Base-by-base conservation (phyloP, 257 asterid species). In the Cynanchum wilfordii region DNA sequence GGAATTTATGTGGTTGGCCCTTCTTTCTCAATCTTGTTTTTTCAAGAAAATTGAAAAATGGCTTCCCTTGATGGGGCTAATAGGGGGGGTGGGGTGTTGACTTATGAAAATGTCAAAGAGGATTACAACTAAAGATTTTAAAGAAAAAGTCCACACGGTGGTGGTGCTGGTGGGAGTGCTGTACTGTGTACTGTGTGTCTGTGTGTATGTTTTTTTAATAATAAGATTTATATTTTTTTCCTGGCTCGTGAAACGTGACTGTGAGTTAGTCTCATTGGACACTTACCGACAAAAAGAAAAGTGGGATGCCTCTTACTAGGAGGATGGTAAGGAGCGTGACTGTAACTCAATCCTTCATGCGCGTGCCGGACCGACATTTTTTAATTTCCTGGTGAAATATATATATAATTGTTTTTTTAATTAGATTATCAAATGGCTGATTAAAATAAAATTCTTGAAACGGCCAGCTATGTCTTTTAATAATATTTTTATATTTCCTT, bases 101-200 rank as follows among this genome's bases (percentile, higher is more conserved):
- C 97, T 74, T 19, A 0, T 0, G 0, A 2, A 16, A 73, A 30
- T 83, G 96, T 90, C 96, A 90, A 90, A 89, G 80, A 79, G 74
- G 58, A 20, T 24, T 7, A 60, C 42, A 7, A 7, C 8, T 22
- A 9, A 12, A 2, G 38, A 50, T 2, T 7, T 24, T 12, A 30
- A 38, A 40, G 82, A 80, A 75, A 71, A 76, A 73, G 95, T 88
- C 93, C 76, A 90, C 95, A 83, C 95, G 91, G 81, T 83, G 69
- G 44, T 63, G 70, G 5, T 33, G 17, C 64, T 66, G 80, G 12
- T 47, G 66, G 50, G 27, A 49, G 27, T 12, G 65, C 1, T 17
- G 44, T 42, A 42, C 47, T 44, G 71, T 12, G 72, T 25, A 6
- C 17, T 25, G 65, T 50, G 59, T 63, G 60, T 56, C 8, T 12